Conservation (phyloP, 176 grass and related monocot species). For the Secale cereale region DNA sequence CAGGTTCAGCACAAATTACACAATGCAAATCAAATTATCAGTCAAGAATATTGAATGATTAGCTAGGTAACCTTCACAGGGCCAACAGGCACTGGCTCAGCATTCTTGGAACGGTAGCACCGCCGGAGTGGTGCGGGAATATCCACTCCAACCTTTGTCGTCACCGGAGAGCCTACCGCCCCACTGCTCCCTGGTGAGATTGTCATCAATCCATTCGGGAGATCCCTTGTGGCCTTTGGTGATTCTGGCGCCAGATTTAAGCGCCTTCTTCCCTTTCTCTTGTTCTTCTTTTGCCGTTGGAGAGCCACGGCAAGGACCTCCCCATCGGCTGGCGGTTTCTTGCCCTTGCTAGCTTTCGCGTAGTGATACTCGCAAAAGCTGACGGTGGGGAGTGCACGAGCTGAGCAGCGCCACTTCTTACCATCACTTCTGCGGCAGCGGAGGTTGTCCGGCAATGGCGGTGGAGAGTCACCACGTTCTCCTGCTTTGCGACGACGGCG, state of each 20-base stretch:
- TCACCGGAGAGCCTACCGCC: slow-evolving; percentile 17
- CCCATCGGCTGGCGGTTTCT: slow-evolving; percentile 49
- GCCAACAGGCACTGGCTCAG: slow-evolving; percentile 69
- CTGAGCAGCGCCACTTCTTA: slow-evolving; percentile 79
- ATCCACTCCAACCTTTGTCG: slow-evolving; percentile 76
- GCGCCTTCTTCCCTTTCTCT: slow-evolving; percentile 40
- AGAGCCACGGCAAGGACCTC: slow-evolving; percentile 49
- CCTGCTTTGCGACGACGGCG: slow-evolving; percentile 33
- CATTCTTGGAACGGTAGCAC: slow-evolving; percentile 92
- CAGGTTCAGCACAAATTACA: neutral
- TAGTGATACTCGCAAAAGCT: slow-evolving; percentile 89
- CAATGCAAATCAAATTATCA: slow-evolving; percentile 21
- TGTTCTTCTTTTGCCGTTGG: slow-evolving; percentile 37
- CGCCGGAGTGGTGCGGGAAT: slow-evolving; percentile 33
- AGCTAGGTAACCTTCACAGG: slow-evolving; percentile 66
- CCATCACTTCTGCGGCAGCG: slow-evolving; percentile 91
- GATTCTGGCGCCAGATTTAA: slow-evolving; percentile 13
- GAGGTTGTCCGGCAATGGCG: slow-evolving; percentile 55
- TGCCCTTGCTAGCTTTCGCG: slow-evolving; percentile 50
- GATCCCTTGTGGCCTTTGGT: slow-evolving; percentile 45
- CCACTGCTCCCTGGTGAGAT: slow-evolving; percentile 65
- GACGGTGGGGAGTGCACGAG: slow-evolving; percentile 53
- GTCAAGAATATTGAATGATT: slow-evolving; percentile 14
- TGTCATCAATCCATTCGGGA: slow-evolving; percentile 96
- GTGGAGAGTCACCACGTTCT: slow-evolving; percentile 35